Evolutionary conservation across 805 yeast species (phyloP).

Genomic region (Wickerhamomyces bisporus): DNA sequence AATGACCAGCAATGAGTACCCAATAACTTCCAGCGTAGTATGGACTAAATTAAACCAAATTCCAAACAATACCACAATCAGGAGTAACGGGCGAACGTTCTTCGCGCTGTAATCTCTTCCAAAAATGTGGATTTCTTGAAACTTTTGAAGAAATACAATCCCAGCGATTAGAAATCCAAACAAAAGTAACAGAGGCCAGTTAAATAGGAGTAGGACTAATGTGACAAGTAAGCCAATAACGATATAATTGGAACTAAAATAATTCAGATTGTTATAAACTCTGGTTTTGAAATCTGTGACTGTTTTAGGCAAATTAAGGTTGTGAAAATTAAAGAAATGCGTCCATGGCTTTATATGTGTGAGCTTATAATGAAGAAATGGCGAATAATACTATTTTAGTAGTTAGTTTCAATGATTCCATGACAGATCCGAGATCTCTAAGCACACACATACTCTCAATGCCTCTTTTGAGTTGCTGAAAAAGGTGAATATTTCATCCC

Average conservation of each 20-base stretch:
- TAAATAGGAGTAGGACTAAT: slow-evolving; percentile 14
- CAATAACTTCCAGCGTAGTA: slow-evolving; percentile 1
- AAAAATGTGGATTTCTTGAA: neutral
- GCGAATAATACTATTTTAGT: slow-evolving; percentile 13
- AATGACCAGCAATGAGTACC: slow-evolving; percentile 6
- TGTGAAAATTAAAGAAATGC: slow-evolving; percentile 16
- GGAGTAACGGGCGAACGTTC: slow-evolving; percentile 3
- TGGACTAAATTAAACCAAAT: slow-evolving; percentile 2
- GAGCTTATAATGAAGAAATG: slow-evolving; percentile 20
- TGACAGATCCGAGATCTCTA: slow-evolving; percentile 6
- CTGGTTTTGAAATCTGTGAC: slow-evolving; percentile 12
- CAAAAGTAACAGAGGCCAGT: slow-evolving; percentile 13
- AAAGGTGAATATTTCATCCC: neutral
- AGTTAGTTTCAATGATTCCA: slow-evolving; percentile 1
- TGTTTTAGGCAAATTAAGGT: slow-evolving; percentile 10
- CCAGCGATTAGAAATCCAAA: slow-evolving; percentile 8
- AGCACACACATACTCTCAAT: slow-evolving; percentile 3
- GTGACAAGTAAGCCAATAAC: slow-evolving; percentile 12
- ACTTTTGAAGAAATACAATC: slow-evolving; percentile 2
- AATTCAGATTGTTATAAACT: slow-evolving; percentile 10
- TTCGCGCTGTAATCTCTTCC: slow-evolving; percentile 7
- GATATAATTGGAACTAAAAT: slow-evolving; percentile 21
- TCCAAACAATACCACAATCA: slow-evolving; percentile 1
- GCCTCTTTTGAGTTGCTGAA: neutral
- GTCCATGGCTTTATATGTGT: slow-evolving; percentile 17